Evolutionary conservation across 345 rosid species (phyloP).

Genomic region (Eucalyptus melliodora): DNA sequence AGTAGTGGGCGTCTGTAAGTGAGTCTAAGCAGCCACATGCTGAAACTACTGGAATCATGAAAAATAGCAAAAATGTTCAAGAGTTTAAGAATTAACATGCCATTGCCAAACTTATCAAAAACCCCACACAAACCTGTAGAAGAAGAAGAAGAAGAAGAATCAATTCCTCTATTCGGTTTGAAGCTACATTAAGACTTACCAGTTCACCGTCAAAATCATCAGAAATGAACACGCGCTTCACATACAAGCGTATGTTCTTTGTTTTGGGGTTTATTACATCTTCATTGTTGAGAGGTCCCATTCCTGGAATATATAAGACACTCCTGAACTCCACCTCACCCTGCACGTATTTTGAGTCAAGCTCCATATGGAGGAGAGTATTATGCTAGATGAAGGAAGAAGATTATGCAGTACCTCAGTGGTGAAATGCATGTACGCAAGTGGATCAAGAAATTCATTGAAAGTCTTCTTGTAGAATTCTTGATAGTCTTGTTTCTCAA

Average conservation of each 20-base stretch:
- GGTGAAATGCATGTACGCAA: constrained; percentile 75
- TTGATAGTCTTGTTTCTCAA: constrained; percentile 67
- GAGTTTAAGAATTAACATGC: background rate
- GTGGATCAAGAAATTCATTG: constrained; percentile 88
- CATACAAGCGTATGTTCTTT: constrained; percentile 80
- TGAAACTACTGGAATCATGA: background rate
- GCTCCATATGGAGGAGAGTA: background rate
- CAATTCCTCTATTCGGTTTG: background rate
- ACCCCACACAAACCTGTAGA: background rate
- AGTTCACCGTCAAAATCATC: constrained; percentile 99
- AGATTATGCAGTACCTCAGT: constrained; percentile 47
- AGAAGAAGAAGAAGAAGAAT: background rate
- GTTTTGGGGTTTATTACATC: constrained; percentile 82
- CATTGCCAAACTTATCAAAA: background rate
- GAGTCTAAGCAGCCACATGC: background rate
- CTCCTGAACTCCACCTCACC: constrained; percentile 99
- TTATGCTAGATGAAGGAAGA: background rate
- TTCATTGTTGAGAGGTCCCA: constrained; percentile 96
- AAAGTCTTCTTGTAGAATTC: constrained; percentile 95
- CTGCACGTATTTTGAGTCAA: constrained; percentile 17
- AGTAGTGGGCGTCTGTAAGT: background rate
- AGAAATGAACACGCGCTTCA: constrained; percentile 96
- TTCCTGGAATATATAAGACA: constrained; percentile 87
- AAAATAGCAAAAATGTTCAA: background rate
- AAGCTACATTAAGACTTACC: constrained; percentile 24